Evolutionary conservation across 2,329 filamentous ascomycete species (phyloP).

Genomic region (Aureobasidium musti): DNA sequence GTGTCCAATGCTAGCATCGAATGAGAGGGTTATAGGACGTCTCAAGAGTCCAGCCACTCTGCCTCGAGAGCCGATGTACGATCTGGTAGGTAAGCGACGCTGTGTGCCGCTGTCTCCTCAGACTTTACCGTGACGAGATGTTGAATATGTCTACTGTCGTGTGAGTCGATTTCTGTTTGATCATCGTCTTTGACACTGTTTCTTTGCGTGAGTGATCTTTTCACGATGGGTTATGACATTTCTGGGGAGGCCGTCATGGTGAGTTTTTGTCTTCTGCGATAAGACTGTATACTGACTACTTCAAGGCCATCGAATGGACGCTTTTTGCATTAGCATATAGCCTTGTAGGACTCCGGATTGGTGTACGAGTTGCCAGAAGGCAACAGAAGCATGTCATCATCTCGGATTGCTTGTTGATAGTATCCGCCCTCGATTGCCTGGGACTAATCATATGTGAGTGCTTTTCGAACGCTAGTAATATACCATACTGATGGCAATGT

Average conservation of each 20-base stretch:
- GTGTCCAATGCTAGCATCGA: background rate
- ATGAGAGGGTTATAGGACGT: background rate
- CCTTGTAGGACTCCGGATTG: slow-evolving; percentile 13
- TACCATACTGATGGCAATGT: background rate
- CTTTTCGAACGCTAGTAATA: background rate
- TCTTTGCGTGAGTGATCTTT: background rate
- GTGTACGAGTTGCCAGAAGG: background rate
- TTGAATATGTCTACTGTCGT: background rate
- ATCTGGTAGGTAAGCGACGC: slow-evolving; percentile 8
- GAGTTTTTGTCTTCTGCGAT: background rate
- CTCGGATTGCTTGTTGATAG: slow-evolving; percentile 8
- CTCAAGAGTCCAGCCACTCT: background rate
- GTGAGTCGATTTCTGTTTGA: background rate
- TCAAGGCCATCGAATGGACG: slow-evolving; percentile 18
- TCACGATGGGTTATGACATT: background rate
- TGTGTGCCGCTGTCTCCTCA: background rate
- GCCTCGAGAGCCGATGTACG: background rate
- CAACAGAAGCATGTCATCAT: slow-evolving; percentile 21
- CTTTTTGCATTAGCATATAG: slow-evolving; percentile 7
- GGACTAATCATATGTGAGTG: slow-evolving; percentile 15
- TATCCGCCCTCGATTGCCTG: background rate
- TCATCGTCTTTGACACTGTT: background rate
- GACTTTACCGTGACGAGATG: background rate
- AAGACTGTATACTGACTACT: background rate
- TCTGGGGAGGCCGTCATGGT: slow-evolving; percentile 35